Percentiles rank a stretch among this genome's conserved stretches.
These are phyloP conservation scores for Scheffersomyces illinoinensis DNA, from an alignment of 1,139 yeast genomes.

Conservation along the genomic window DNA sequence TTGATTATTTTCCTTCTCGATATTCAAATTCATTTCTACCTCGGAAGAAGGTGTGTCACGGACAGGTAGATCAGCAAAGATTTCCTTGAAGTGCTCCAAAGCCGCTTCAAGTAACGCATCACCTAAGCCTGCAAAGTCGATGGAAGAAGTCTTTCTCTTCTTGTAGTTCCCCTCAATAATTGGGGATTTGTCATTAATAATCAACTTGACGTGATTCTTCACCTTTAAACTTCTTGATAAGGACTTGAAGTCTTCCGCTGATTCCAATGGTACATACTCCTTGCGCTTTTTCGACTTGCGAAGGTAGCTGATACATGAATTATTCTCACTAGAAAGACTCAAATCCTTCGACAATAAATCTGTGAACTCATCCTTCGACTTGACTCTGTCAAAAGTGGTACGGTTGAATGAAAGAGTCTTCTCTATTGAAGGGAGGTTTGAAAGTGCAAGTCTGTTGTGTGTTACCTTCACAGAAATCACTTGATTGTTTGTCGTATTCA, in stretches of 20 bases:
- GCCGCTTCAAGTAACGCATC: constrained; percentile 27
- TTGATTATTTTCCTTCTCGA: not conserved
- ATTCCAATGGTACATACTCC: constrained; percentile 40
- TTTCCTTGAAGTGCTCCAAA: constrained; percentile 23
- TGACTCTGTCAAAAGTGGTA: constrained; percentile 6
- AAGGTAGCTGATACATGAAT: constrained; percentile 8
- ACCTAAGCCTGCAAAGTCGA: constrained; percentile 23
- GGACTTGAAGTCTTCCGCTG: constrained; percentile 43
- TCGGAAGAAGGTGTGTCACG: constrained; percentile 2
- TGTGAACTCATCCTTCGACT: constrained; percentile 12
- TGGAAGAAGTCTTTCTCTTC: constrained; percentile 10
- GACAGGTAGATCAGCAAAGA: constrained; percentile 11
- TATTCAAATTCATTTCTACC: not conserved
- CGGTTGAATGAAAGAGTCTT: constrained; percentile 4
- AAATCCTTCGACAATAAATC: constrained; percentile 10
- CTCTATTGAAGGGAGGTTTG: constrained; percentile 2
- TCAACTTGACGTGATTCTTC: constrained; percentile 38
- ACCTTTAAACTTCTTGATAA: constrained; percentile 48
- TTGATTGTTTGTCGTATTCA: not conserved
- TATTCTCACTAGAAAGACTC: constrained; percentile 5
- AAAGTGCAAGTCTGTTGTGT: constrained; percentile 9
- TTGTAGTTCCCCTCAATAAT: constrained; percentile 3
- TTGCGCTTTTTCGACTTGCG: constrained; percentile 48
- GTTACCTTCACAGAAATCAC: constrained; percentile 8
- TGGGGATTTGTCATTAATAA: constrained; percentile 22